Evolutionary conservation across 164 flowering plant genomes (phyloP), one percentile per base, ranked within the genome.

Genomic region (Stephania yunnanensis): DNA sequence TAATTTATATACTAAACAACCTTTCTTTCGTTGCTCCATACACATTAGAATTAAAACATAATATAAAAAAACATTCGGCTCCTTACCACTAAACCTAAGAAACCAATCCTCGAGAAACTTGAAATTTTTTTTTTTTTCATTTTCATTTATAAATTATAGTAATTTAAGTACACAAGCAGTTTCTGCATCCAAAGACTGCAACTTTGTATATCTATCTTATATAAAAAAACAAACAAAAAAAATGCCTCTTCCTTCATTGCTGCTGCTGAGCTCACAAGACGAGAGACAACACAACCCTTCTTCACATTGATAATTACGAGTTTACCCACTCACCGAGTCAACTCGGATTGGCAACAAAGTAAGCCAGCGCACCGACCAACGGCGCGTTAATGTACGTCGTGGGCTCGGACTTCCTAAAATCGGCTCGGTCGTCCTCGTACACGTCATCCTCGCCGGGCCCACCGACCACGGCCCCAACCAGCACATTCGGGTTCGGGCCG

Each of bases 311-410:
- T 58, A 58, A 58, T 58, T 15, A 58, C 64, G 64, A 58, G 7
- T 58, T 15, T 15, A 58, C 64, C 17, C 64, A 3, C 1, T 12
- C 53, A 48, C 50, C 15, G 61, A 10, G 64, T 58, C 20, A 58
- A 58, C 64, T 58, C 64, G 98, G 96, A 77, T 93, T 90, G 7
- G 97, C 93, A 13, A 74, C 87, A 79, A 95, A 87, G 64, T 88
- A 92, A 1, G 98, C 96, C 0, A 95, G 86, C 0, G 77, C 94
- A 12, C 97, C 97, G 71, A 95, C 98, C 66, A 95, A 86, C 0
- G 99, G 98, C 8, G 99, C 99, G 81, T 95, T 95, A 30, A 95
- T 95, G 79, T 95, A 95, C 0, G 99, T 93, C 0, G 99, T 92
- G 12, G 98, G 99, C 85, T 95, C 99, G 1, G 98, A 90, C 75